Conservation (phyloP, 2,329 filamentous ascomycete genomes). For the Decorospora gaudefroyi region DNA sequence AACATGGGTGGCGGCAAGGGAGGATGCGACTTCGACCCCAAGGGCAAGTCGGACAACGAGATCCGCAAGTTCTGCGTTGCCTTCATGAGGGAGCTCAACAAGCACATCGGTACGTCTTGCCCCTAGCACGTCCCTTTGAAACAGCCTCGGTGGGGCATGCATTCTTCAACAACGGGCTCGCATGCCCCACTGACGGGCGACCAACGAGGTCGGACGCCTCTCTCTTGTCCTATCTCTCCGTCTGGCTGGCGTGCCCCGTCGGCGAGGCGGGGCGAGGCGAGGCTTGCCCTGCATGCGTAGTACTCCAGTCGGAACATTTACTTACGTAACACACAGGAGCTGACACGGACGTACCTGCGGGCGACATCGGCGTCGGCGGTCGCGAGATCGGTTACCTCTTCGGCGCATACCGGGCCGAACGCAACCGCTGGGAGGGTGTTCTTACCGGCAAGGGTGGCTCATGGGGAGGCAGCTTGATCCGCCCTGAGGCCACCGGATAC, state of each 20-base stretch:
- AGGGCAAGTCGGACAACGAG: slow-evolving; percentile 96
- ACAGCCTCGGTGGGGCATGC: slow-evolving; percentile 18
- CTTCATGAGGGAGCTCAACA: slow-evolving; percentile 95
- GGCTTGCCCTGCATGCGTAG: slow-evolving; percentile 1
- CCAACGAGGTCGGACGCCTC: slow-evolving; percentile 19
- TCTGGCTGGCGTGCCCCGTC: slow-evolving; percentile 10
- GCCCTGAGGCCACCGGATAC: slow-evolving; percentile 95
- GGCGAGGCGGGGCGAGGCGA: no score
- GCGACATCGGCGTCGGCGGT: slow-evolving; percentile 91
- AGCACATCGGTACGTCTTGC: slow-evolving; percentile 69
- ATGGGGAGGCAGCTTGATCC: slow-evolving; percentile 93
- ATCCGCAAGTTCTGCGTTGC: slow-evolving; percentile 95
- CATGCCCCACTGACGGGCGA: slow-evolving; percentile 20
- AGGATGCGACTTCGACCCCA: slow-evolving; percentile 97
- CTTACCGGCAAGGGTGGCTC: slow-evolving; percentile 91
- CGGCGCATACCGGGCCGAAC: slow-evolving; percentile 85
- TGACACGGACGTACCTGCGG: slow-evolving; percentile 93
- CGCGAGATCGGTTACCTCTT: slow-evolving; percentile 96
- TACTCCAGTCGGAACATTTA: slow-evolving; percentile 45
- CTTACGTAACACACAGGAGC: slow-evolving; percentile 58
- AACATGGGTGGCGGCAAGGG: slow-evolving; percentile 98
- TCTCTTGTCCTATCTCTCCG: slow-evolving; percentile 22
- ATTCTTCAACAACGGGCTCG: slow-evolving; percentile 18
- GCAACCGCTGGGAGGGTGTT: slow-evolving; percentile 93
- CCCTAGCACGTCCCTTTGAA: slow-evolving; percentile 8